phyloP scores from a whole-genome alignment of 805 yeast genomes.

The Candida tibetensis region DNA sequence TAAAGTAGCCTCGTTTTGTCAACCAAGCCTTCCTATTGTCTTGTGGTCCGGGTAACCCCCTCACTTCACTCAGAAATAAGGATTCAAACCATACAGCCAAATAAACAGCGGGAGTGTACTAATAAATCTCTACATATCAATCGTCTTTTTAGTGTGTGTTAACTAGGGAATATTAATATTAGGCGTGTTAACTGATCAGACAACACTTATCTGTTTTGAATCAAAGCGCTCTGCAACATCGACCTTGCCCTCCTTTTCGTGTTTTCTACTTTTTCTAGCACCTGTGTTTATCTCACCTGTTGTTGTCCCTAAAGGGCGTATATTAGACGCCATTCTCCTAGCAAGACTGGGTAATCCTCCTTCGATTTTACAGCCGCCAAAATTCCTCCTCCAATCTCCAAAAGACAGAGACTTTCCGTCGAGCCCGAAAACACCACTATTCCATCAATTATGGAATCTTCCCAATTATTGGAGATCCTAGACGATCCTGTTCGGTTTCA shows the following conservation, averaged over 20 bases:
- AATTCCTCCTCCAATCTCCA: neutral
- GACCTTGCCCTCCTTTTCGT: too few relatives aligned
- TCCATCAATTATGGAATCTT: conserved; percentile 25
- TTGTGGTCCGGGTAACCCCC: neutral
- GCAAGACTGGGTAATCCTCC: neutral
- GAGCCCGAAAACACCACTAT: conserved; percentile 1
- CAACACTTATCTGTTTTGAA: too few relatives aligned
- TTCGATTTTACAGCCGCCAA: neutral
- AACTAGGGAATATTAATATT: too few relatives aligned
- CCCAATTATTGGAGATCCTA: conserved; percentile 32
- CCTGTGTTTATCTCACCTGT: neutral
- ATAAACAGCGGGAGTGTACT: neutral
- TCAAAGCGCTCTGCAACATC: too few relatives aligned
- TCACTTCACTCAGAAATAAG: neutral
- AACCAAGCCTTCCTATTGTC: neutral
- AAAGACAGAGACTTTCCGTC: neutral
- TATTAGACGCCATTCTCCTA: neutral
- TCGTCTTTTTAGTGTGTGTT: neutral
- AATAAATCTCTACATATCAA: neutral
- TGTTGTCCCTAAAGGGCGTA: neutral
- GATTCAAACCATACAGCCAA: neutral
- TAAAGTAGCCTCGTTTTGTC: neutral
- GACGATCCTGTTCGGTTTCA: conserved; percentile 38
- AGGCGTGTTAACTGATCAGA: too few relatives aligned
- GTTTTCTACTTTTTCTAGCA: neutral